Base-by-base conservation (phyloP, 495 filamentous ascomycete genomes). In the Aspergillus indologenus region DNA sequence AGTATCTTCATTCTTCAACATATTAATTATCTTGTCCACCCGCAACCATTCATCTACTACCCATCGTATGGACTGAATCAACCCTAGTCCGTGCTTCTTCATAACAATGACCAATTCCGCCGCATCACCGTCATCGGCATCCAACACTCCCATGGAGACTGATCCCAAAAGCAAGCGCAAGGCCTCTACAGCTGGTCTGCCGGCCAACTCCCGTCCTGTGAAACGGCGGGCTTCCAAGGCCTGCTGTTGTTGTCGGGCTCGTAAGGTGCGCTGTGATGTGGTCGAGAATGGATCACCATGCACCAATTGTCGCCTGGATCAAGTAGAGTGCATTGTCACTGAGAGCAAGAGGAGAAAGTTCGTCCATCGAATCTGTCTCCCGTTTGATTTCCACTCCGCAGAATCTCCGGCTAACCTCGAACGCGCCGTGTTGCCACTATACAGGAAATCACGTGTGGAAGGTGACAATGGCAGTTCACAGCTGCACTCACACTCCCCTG, bases 201-300 rank as follows among this genome's bases (percentile, higher is more conserved):
- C 73, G 19, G 66, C 65, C 24, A 70, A 72, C 61, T 69, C 72
- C 53, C 79, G 86, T 31, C 81, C 85, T 17, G 86, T 89, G 22
- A 96, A 96, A 71, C 78, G 92, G 54, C 82, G 92, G 61, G 92
- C 92, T 3, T 89, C 91, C 7, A 88, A 92, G 55, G 92, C 92
- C 21, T 96, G 92, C 68, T 88, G 90, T 63, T 90, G 87, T 62
- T 96, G 92, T 67, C 81, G 92, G 54, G 83, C 88, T 22, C 85
- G 92, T 64, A 96, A 96, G 71, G 92, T 96, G n/a, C 81, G 92
- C 49, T 96, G 92, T 75, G 90, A 96, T 76, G 92, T 96, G 59
- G 90, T 92, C 46, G 90, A 95, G 64, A 87, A 87, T 73, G 88
- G 89, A 34, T 85, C 87, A 24, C 92, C 92, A 5, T 96, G 92